phyloP scores from a whole-genome alignment of 805 yeast species.

The Tetrapisispora namnaoensis region DNA sequence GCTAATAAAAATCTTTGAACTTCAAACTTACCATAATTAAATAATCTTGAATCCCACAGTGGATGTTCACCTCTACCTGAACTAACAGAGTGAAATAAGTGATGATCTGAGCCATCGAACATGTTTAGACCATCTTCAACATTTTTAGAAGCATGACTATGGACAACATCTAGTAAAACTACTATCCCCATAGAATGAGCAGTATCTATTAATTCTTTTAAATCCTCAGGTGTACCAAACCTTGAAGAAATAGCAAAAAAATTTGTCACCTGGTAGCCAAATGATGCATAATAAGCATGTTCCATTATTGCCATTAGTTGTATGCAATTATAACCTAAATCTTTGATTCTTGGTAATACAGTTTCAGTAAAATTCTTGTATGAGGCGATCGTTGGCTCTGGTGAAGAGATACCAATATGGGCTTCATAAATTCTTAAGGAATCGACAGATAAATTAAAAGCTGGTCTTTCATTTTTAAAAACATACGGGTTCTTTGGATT shows the following conservation, averaged over 20 bases:
- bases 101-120: slow-evolving; percentile 93
- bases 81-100: slow-evolving; percentile 67
- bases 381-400: slow-evolving; percentile 76
- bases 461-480: slow-evolving; percentile 61
- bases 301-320: slow-evolving; percentile 98
- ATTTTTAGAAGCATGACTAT: slow-evolving; percentile 91
- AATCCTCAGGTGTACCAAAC: slow-evolving; percentile 90
- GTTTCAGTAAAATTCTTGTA: slow-evolving; percentile 76
- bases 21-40: slow-evolving; percentile 86
- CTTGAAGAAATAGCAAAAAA: slow-evolving; percentile 87
- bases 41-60: slow-evolving; percentile 93
- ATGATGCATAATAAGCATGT: slow-evolving; percentile 95
- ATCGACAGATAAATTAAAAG: slow-evolving; percentile 31
- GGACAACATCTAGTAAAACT: slow-evolving; percentile 86
- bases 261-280: slow-evolving; percentile 93
- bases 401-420: slow-evolving; percentile 88
- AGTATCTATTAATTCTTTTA: slow-evolving; percentile 80
- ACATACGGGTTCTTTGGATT: slow-evolving; percentile 55
- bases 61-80: slow-evolving; percentile 86
- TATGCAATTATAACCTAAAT: slow-evolving; percentile 83
- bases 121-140: slow-evolving; percentile 86
- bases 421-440: slow-evolving; percentile 83
- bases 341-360: slow-evolving; percentile 73
- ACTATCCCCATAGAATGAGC: slow-evolving; percentile 85
- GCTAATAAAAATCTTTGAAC: slow-evolving; percentile 78